A percentile compares a stretch with the other conserved stretches of the same genome.
phyloP scores from a whole-genome alignment of 2,329 filamentous ascomycete species.

The Fusarium newnesense region DNA sequence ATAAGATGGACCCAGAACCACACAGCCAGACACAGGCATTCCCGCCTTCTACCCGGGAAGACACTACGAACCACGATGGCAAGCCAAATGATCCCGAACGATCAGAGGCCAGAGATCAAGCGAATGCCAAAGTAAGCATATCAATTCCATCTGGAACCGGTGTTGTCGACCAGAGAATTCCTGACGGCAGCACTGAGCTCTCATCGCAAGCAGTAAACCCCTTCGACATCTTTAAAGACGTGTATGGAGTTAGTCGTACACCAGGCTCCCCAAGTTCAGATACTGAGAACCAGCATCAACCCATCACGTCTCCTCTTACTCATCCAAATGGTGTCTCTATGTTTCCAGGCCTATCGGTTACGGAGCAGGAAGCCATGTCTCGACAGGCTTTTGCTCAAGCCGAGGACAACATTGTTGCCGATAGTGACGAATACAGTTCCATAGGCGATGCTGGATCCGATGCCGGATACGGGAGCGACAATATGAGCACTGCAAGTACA shows the following conservation, averaged over 20 bases:
- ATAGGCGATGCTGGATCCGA: slow-evolving; percentile 44
- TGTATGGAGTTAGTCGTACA: not conserved
- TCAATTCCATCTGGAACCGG: not conserved
- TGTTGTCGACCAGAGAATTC: not conserved
- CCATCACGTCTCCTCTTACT: slow-evolving; percentile 46
- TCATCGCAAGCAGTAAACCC: not conserved
- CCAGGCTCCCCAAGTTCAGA: not conserved
- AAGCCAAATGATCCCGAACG: not conserved
- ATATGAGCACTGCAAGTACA: slow-evolving; percentile 50
- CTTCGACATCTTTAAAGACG: slow-evolving; percentile 5
- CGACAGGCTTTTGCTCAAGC: slow-evolving; percentile 51
- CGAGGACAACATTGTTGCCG: slow-evolving; percentile 51
- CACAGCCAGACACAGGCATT: slow-evolving; percentile 16
- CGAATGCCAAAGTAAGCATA: not conserved
- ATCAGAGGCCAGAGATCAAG: not conserved
- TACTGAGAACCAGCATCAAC: slow-evolving; percentile 3
- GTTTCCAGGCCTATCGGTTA: slow-evolving; percentile 50
- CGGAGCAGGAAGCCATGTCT: slow-evolving; percentile 51
- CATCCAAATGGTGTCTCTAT: slow-evolving; percentile 53
- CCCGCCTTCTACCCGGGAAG: slow-evolving; percentile 7
- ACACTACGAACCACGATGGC: slow-evolving; percentile 8
- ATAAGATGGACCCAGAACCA: slow-evolving; percentile 20
- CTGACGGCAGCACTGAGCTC: not conserved
- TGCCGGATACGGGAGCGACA: slow-evolving; percentile 53
- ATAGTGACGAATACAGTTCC: slow-evolving; percentile 43